Evolutionary conservation across 805 yeast species (phyloP).

Genomic region (Kazachstania kunashirensis): DNA sequence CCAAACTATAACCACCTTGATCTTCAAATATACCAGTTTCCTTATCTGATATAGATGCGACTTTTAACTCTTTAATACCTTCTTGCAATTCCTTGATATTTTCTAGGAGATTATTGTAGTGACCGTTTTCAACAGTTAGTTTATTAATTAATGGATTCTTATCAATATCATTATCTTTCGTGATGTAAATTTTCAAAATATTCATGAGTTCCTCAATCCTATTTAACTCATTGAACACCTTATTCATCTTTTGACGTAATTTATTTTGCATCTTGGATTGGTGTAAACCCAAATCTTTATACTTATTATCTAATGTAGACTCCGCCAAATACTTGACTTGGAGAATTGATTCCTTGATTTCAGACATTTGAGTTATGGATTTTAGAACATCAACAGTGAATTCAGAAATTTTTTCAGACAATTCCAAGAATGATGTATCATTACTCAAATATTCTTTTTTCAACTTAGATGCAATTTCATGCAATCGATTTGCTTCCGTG

Average conservation of each 20-base stretch:
- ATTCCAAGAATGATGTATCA: background rate
- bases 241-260: conserved; percentile 18
- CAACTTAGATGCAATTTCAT: conserved; percentile 6
- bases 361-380: background rate
- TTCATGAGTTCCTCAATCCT: conserved; percentile 14
- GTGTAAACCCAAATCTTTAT: conserved; percentile 15
- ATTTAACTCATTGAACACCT: conserved; percentile 9
- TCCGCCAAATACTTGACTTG: conserved; percentile 8
- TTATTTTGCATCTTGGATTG: conserved; percentile 15
- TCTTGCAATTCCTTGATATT: conserved; percentile 18
- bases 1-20: background rate
- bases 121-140: conserved; percentile 12
- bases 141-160: conserved; percentile 13
- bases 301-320: conserved; percentile 2
- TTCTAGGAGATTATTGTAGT: conserved; percentile 13
- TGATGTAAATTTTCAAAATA: conserved; percentile 15
- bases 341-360: conserved; percentile 5
- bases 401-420: conserved; percentile 4
- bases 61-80: conserved; percentile 13
- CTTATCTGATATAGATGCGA: background rate
- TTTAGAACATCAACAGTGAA: background rate
- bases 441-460: background rate
- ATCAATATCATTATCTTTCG: conserved; percentile 9
- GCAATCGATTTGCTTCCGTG: conserved; percentile 19
- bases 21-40: no score